Evolutionary conservation across 2,329 filamentous ascomycete genomes (phyloP).

Genomic region (Aspergillus awamori): DNA sequence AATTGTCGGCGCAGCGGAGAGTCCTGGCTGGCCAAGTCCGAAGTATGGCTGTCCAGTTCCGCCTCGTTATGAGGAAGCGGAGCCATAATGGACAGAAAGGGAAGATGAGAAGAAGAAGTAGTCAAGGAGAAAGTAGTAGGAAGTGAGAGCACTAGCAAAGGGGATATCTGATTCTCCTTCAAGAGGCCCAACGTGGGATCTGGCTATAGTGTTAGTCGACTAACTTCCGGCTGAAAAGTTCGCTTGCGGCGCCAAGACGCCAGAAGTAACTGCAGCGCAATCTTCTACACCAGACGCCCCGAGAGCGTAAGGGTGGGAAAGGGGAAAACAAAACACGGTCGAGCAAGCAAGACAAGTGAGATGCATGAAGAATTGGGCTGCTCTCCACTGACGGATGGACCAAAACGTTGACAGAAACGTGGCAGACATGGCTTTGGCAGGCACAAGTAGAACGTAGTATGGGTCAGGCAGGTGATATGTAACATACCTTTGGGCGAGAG

Average conservation of each 20-base stretch:
- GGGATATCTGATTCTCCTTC: slow-evolving; percentile 1
- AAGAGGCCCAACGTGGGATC: slow-evolving; percentile 18
- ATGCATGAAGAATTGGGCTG: background rate
- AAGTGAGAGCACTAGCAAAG: background rate
- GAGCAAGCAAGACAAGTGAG: slow-evolving; percentile 1
- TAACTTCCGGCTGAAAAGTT: slow-evolving; percentile 29
- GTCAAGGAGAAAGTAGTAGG: slow-evolving; percentile 9
- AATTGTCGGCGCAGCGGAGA: slow-evolving; percentile 43
- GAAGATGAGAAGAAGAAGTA: slow-evolving; percentile 4
- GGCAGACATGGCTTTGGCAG: slow-evolving; percentile 27
- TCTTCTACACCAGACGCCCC: slow-evolving; percentile 15
- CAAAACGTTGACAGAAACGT: slow-evolving; percentile 7
- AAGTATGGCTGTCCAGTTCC: slow-evolving; percentile 41
- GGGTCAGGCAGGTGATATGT: slow-evolving; percentile 23
- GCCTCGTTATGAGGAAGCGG: slow-evolving; percentile 38
- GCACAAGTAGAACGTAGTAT: slow-evolving; percentile 20
- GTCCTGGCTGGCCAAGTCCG: slow-evolving; percentile 41
- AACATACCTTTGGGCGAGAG: slow-evolving; percentile 26
- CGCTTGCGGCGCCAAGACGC: slow-evolving; percentile 42
- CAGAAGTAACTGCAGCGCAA: slow-evolving; percentile 26
- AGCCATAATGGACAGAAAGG: slow-evolving; percentile 31
- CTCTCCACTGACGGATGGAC: background rate
- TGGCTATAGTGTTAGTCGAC: slow-evolving; percentile 34
- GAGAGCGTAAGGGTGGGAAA: slow-evolving; percentile 5
- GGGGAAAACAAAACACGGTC: slow-evolving; percentile 6